These are phyloP conservation scores for Mortierella sp. DNA, from an alignment of 371 early-diverging fungal species.

Conservation along the genomic window DNA sequence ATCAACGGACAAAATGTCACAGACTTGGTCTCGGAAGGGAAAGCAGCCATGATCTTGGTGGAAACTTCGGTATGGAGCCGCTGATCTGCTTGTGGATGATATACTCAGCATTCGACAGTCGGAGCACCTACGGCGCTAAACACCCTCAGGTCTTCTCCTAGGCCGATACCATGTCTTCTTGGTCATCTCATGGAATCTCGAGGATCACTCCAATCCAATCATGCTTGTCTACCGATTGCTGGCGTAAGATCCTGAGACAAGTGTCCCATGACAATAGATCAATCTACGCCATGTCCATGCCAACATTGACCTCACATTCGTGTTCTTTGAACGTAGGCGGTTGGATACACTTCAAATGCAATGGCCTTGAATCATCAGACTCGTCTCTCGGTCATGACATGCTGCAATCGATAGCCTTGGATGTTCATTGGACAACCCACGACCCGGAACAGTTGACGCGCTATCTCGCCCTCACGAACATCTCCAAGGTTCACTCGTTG, in stretches of 20 bases:
- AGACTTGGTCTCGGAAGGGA: constrained; percentile 2
- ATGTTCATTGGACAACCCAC: constrained; percentile 12
- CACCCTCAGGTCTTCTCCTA: not conserved
- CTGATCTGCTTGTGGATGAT: no score
- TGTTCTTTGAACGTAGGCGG: not conserved
- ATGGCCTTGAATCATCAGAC: constrained; percentile 6
- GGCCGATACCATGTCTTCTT: not conserved
- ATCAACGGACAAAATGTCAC: constrained; percentile 18
- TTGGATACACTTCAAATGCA: constrained; percentile 13
- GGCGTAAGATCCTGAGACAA: constrained; percentile 12
- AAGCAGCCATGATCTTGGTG: not conserved
- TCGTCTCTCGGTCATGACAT: not conserved
- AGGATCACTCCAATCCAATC: not conserved
- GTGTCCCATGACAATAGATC: not conserved
- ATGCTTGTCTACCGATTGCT: not conserved
- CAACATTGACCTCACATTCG: no score
- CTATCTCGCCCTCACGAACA: not conserved
- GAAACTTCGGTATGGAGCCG: constrained; percentile 3
- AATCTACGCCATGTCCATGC: not conserved
- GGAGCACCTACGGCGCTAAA: no score
- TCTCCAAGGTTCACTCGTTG: not conserved
- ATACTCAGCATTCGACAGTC: no score
- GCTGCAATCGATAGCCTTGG: constrained; percentile 4
- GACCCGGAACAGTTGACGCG: not conserved
- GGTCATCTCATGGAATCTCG: constrained; percentile 12